Base-by-base conservation (phyloP, 2,329 filamentous ascomycete species). In the Ceratocystis ficicola region DNA sequence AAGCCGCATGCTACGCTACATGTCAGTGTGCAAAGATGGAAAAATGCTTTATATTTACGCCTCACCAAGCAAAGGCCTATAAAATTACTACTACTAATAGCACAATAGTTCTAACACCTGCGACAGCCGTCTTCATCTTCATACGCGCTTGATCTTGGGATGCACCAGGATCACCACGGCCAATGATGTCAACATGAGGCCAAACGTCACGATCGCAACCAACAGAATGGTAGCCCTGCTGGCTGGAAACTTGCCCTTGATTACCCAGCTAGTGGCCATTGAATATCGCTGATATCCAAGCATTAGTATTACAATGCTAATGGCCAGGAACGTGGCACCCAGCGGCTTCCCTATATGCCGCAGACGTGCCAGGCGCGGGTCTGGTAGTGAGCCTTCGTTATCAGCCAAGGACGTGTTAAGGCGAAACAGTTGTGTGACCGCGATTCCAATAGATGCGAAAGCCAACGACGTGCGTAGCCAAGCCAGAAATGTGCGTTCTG, bases 381-480 rank as follows among this genome's bases (percentile, higher is more conserved):
- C 73, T 46, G 66, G 69, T 32, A 70, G 68, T 44, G 68, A 69
- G 44, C 65, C 60, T 25, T 61, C 50, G 63, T 75, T 74, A 48
- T 73, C 71, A 25, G 76, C 72, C 50, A 88, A 77, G 7, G 84
- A 81, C 0, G 85, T 88, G 77, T 92, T 92, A 66, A 94, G 84
- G 30, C 89, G 86, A 77, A 94, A 93, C 61, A 94, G 83, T 74
- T 94, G 89, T 0, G 89, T 93, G 50, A 94, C 83, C 55, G 88
- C 89, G 68, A 94, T 88, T 66, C 89, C 89, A 70, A 94, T 93
- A 44, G 83, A 88, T 10, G 89, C 88, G 72, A 94, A 94, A 28
- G 87, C 85, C 44, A 94, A 81, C 1, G 87, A 91, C 2, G 89
- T 94, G 64, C 89, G 83, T 55, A 94, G 81, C 89, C 89, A 94